Evolutionary conservation across 345 rosid species (phyloP).

Genomic region (Eucalyptus virginea): DNA sequence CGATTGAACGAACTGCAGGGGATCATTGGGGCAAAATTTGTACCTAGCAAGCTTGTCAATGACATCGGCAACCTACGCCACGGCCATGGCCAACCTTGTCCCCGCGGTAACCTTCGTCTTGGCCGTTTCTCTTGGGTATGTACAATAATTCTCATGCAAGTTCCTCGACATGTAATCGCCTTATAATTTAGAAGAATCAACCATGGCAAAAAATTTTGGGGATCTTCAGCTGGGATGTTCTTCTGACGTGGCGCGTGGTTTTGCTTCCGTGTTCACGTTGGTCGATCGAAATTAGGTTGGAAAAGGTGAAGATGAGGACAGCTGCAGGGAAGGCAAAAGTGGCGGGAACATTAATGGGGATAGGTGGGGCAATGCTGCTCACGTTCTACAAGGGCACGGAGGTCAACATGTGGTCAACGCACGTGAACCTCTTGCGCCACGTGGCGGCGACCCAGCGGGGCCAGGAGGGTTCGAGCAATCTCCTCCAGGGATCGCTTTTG

Average conservation of each 20-base stretch:
- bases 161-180: background rate
- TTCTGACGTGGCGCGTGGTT: background rate
- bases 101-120: background rate
- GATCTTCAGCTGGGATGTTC: background rate
- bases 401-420: background rate
- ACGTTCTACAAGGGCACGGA: slow-evolving; percentile 61
- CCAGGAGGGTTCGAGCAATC: background rate
- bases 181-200: background rate
- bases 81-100: background rate
- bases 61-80: background rate
- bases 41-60: background rate
- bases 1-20: background rate
- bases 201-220: background rate
- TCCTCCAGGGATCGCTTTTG: slow-evolving; percentile 4
- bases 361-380: slow-evolving; percentile 87
- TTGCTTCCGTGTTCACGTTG: background rate
- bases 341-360: slow-evolving; percentile 59
- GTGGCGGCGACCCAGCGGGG: background rate
- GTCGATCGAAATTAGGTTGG: slow-evolving; percentile 31
- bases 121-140: background rate
- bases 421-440: background rate
- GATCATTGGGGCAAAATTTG: background rate
- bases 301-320: slow-evolving; percentile 43
- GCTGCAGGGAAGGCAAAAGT: slow-evolving; percentile 56
- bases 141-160: background rate